Conservation (phyloP, 208 protist species). For the Angomonas deanei region DNA sequence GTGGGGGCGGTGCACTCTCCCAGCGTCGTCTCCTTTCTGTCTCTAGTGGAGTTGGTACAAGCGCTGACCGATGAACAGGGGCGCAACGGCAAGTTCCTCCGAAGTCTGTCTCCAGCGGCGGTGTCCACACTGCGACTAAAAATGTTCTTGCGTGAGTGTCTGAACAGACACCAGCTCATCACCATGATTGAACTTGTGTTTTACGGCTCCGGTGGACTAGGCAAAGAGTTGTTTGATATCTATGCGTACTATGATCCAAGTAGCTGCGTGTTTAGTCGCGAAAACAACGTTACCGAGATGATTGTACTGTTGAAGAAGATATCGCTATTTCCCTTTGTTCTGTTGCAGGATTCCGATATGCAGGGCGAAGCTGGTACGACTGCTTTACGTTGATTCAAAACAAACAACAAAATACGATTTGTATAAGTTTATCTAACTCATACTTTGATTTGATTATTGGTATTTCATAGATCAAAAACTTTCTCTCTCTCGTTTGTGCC, state of each 20-base stretch:
- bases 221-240: not conserved
- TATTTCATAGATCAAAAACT: not conserved
- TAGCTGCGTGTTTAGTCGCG: not conserved
- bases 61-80: constrained; percentile 26
- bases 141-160: constrained; percentile 40
- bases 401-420: no score
- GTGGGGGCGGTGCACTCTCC: not conserved
- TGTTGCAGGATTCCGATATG: constrained; percentile 34
- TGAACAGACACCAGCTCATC: constrained; percentile 40
- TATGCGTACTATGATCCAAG: not conserved
- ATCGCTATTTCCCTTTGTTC: constrained; percentile 34
- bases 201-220: not conserved
- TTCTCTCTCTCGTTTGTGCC: constrained; percentile 2
- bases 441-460: not conserved
- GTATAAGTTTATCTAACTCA: no score
- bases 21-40: not conserved
- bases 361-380: constrained; percentile 15
- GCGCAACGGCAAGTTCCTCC: constrained; percentile 12
- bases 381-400: no score
- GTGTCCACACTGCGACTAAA: not conserved
- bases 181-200: constrained; percentile 29
- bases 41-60: constrained; percentile 28
- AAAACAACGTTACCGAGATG: constrained; percentile 13
- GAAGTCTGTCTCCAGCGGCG: constrained; percentile 5
- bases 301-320: constrained; percentile 25